phyloP scores from a whole-genome alignment of 192 early-diverging fungal genomes.

The Umbelopsis sp. region DNA sequence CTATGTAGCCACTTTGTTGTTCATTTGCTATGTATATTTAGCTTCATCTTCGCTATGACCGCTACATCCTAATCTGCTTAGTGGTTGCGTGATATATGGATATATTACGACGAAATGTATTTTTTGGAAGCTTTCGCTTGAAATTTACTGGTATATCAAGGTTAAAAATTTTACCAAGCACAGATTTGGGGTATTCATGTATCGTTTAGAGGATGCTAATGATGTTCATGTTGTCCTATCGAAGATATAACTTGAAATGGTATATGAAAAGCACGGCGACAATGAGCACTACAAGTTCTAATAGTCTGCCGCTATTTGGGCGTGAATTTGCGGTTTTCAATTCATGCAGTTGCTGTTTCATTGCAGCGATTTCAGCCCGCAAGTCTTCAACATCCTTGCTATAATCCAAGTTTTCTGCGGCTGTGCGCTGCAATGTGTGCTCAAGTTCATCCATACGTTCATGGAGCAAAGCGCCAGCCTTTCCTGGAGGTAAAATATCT shows the following conservation, averaged over 20 bases:
- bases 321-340: neutral
- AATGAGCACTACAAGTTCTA: conserved; percentile 3
- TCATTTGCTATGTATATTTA: no score
- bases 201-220: no score
- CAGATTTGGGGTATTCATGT: no score
- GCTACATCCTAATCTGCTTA: no score
- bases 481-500: conserved; percentile 1
- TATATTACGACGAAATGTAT: no score
- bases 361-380: neutral
- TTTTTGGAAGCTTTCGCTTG: no score
- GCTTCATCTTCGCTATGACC: no score
- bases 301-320: neutral
- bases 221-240: neutral
- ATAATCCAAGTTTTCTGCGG: neutral
- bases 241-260: conserved; percentile 7
- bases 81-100: no score
- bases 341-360: conserved; percentile 6
- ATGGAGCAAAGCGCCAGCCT: conserved; percentile 27
- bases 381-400: conserved; percentile 8
- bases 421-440: conserved; percentile 16
- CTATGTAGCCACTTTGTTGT: no score
- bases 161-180: no score
- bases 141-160: no score
- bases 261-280: neutral
- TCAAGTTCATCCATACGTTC: conserved; percentile 40